Base-by-base conservation (phyloP, 2,329 filamentous ascomycete species). In the Fusarium solani-melongenae region DNA sequence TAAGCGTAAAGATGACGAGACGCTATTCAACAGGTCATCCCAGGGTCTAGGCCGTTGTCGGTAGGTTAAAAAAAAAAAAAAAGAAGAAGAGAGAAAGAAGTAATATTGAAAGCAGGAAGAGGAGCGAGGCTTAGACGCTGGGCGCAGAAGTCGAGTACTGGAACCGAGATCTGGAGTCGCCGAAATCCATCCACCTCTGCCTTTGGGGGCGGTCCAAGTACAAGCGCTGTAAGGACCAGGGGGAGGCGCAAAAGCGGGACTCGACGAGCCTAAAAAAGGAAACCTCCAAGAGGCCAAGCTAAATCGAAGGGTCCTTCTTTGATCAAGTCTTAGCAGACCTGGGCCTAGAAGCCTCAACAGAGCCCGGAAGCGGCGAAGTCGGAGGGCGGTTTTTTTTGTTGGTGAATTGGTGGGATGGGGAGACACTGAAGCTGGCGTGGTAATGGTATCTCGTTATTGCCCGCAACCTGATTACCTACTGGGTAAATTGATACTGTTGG, bases 161-260 rank as follows among this genome's bases (percentile, higher is more conserved):
- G 56, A 75, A 51, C 64, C 62, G 62, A 66, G 53, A 60, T 60
- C 72, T 76, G 71, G 71, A 67, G 65, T 69, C 71, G 71, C 71
- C 71, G 68, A 74, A 64, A 53, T 53, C 56, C 57, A 61, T 69
- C 29, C 62, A 67, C 38, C 71, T 53, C 58, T 62, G 58, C 53
- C 66, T 69, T 70, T 41, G 60, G 67, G 67, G 55, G 65, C 36
- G 57, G 53, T 60, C 27, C 56, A 56, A 49, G 49, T 27, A 34
- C 66, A 46, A 24, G n/a, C 14, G 15, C 41, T 27, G 22, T 46
- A 46, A 22, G 44, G 66, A 67, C 67, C 73, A 71, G 74, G 72
- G 64, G 70, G 67, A 60, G 74, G 72, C 62, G 64, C 15, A 75
- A 71, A 71, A 69, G 67, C 62, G 67, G 67, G 73, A 62, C 69